A percentile compares a stretch with the other conserved stretches of the same genome.
Conservation (phyloP, 257 asterid species). For the Gardenia jasminoides region DNA sequence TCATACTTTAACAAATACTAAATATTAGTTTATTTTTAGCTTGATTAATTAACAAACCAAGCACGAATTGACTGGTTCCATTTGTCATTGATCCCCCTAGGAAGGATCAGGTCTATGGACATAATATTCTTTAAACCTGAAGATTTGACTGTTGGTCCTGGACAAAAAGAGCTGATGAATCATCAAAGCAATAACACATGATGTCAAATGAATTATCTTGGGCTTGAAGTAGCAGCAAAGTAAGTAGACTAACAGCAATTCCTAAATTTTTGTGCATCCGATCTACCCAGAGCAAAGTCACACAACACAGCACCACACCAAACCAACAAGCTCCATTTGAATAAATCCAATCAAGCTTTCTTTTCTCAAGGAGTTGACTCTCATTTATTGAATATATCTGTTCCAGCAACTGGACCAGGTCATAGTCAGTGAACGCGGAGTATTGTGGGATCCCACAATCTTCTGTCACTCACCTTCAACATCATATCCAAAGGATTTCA, state of each 20-base stretch:
- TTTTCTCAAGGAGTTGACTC: slow-evolving; percentile 7
- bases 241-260: not conserved
- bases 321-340: not conserved
- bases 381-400: not conserved
- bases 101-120: not conserved
- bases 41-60: too few relatives aligned
- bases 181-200: not conserved
- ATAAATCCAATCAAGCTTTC: not conserved
- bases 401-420: slow-evolving; percentile 13
- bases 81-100: too few relatives aligned
- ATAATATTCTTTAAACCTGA: not conserved
- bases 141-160: not conserved
- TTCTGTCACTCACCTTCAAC: not conserved
- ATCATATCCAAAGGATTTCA: not conserved
- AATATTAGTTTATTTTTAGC: too few relatives aligned
- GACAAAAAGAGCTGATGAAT: not conserved
- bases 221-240: not conserved
- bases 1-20: too few relatives aligned
- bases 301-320: not conserved
- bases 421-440: slow-evolving; percentile 21
- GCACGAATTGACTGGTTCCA: too few relatives aligned
- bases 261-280: not conserved
- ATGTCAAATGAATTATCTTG: not conserved
- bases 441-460: slow-evolving; percentile 12
- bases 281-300: not conserved